Conservation (phyloP, 306 rosid species). For the Chamaecrista fasciculata region DNA sequence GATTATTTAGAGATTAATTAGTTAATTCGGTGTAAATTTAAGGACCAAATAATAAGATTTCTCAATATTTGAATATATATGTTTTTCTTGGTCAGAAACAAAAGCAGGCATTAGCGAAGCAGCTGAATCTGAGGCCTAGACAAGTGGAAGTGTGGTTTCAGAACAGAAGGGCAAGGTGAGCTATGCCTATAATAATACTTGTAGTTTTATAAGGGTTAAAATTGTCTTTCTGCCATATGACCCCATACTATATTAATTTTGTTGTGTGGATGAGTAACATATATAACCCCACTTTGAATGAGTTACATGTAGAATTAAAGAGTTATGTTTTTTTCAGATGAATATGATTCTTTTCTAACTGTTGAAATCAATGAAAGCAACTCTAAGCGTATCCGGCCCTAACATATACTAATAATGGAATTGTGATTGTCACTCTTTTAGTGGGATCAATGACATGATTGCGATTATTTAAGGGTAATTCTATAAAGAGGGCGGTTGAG, state of each 20-base stretch:
- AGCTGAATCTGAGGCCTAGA: slow-evolving; percentile 74
- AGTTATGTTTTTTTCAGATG: neutral
- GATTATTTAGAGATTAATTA: too few relatives aligned
- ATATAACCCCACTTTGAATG: slow-evolving; percentile 33
- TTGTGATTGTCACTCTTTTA: slow-evolving; percentile 3
- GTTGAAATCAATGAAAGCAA: slow-evolving; percentile 26
- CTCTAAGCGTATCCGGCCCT: slow-evolving; percentile 15
- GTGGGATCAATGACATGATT: slow-evolving; percentile 20
- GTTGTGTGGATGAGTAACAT: neutral
- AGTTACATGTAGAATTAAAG: neutral
- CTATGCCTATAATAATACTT: too few relatives aligned
- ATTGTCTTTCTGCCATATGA: slow-evolving; percentile 6
- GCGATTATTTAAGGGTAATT: too few relatives aligned
- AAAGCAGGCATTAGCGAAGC: slow-evolving; percentile 86
- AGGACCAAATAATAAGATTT: too few relatives aligned
- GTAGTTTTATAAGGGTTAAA: slow-evolving; percentile 28
- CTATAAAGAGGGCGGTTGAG: too few relatives aligned
- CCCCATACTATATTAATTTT: neutral
- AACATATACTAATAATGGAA: slow-evolving; percentile 8
- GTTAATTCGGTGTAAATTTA: too few relatives aligned
- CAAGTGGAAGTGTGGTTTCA: slow-evolving; percentile 99
- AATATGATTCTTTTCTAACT: slow-evolving; percentile 21
- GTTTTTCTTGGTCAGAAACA: slow-evolving; percentile 53
- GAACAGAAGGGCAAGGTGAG: slow-evolving; percentile 92
- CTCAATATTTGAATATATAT: neutral